Evolutionary conservation across 2,329 filamentous ascomycete species (phyloP).

Genomic region (Torrubiella hemipterigena): DNA sequence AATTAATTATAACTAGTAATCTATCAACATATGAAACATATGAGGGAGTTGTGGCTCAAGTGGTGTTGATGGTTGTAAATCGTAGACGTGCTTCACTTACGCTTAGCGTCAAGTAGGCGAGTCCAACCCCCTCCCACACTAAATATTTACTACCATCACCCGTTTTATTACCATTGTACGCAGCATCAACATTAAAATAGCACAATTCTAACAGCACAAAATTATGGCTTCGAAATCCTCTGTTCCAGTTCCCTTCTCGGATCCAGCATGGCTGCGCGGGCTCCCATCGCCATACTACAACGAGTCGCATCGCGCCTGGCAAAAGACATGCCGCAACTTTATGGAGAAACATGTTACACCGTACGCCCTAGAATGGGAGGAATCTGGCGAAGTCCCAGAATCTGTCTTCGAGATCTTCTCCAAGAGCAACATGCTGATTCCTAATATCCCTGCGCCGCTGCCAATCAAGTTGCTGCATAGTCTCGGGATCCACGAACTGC

Average conservation of each 20-base stretch:
- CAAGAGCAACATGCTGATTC: constrained; percentile 49
- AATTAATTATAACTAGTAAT: no score
- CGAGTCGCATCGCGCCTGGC: constrained; percentile 51
- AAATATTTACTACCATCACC: no score
- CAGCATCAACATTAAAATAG: no score
- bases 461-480: constrained; percentile 56
- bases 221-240: constrained; percentile 2
- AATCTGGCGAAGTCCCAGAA: constrained; percentile 46
- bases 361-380: constrained; percentile 60
- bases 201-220: no score
- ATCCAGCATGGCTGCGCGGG: constrained; percentile 59
- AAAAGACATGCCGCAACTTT: constrained; percentile 56
- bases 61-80: no score
- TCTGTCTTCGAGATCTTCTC: constrained; percentile 50
- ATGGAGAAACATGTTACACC: constrained; percentile 49
- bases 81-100: no score
- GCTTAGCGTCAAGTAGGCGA: no score
- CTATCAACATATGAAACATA: no score
- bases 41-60: no score
- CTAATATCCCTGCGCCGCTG: constrained; percentile 55
- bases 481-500: constrained; percentile 51
- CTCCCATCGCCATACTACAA: constrained; percentile 63
- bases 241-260: constrained; percentile 47
- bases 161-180: no score
- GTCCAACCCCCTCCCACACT: no score